Conservation (phyloP, 2,329 filamentous ascomycete species). For the Boeremia lycopersici region DNA sequence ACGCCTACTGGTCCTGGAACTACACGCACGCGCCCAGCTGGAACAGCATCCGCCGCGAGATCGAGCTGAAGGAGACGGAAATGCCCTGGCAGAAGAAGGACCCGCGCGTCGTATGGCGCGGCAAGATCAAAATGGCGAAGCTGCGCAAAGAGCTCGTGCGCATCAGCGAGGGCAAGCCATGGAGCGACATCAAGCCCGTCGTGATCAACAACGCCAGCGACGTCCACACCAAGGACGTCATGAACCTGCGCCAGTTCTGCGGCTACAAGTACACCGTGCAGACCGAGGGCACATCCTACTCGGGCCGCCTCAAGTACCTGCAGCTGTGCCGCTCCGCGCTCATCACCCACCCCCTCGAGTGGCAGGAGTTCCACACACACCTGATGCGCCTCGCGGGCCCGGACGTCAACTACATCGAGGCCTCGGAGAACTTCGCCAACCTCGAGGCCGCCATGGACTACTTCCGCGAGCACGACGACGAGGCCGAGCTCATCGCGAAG, state of each 20-base stretch:
- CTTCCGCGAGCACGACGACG: constrained; percentile 33
- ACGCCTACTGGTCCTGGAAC: constrained; percentile 45
- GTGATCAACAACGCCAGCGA: constrained; percentile 42
- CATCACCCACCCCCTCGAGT: constrained; percentile 41
- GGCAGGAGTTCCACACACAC: constrained; percentile 45
- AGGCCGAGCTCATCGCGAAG: constrained; percentile 37
- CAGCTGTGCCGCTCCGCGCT: constrained; percentile 54
- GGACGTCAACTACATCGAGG: constrained; percentile 42
- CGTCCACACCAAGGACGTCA: constrained; percentile 40
- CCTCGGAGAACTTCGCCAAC: constrained; percentile 39
- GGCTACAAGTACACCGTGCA: constrained; percentile 60
- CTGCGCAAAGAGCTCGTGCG: constrained; percentile 37
- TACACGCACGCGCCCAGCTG: constrained; percentile 44
- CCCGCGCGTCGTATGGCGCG: constrained; percentile 39
- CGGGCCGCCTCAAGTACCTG: constrained; percentile 60
- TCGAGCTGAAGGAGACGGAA: constrained; percentile 28
- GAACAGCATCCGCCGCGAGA: constrained; percentile 41
- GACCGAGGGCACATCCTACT: constrained; percentile 61
- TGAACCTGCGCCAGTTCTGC: constrained; percentile 43
- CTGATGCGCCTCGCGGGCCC: constrained; percentile 39
- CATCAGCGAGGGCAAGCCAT: constrained; percentile 36
- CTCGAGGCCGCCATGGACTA: constrained; percentile 43
- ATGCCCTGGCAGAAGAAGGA: constrained; percentile 40
- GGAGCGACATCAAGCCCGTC: constrained; percentile 44
- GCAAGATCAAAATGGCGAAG: constrained; percentile 43